Conservation (phyloP, 805 yeast species). For the Saturnispora dispora region DNA sequence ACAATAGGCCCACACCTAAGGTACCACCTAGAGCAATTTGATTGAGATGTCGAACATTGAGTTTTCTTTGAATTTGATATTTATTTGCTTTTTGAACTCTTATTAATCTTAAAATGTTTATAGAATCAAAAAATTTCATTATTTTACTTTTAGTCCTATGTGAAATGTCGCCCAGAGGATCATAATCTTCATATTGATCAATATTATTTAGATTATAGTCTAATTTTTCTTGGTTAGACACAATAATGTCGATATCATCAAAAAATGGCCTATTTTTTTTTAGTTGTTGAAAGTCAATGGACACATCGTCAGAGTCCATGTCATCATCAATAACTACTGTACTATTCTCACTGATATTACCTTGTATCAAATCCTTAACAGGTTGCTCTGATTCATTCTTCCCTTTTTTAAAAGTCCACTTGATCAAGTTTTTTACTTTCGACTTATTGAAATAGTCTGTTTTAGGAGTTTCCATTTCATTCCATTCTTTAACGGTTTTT, state of each 20-base stretch:
- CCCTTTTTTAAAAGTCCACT: background rate
- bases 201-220: constrained; percentile 23
- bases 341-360: constrained; percentile 4
- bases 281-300: constrained; percentile 22
- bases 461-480: constrained; percentile 6
- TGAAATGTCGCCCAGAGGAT: constrained; percentile 6
- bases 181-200: constrained; percentile 10
- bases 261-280: constrained; percentile 2
- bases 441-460: constrained; percentile 2
- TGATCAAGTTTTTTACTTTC: constrained; percentile 3
- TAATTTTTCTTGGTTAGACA: constrained; percentile 24
- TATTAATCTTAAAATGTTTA: constrained; percentile 10
- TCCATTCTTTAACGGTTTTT: constrained; percentile 9
- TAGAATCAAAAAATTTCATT: background rate
- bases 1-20: constrained; percentile 64
- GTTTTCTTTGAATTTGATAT: constrained; percentile 42
- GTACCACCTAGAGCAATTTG: constrained; percentile 77
- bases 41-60: constrained; percentile 60
- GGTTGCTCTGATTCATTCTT: background rate
- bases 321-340: constrained; percentile 27
- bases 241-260: constrained; percentile 21
- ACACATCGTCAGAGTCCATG: constrained; percentile 20
- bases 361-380: constrained; percentile 3
- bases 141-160: background rate
- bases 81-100: constrained; percentile 16